Base-by-base conservation (phyloP, 2,329 filamentous ascomycete genomes). In the Lanzia echinophila region DNA sequence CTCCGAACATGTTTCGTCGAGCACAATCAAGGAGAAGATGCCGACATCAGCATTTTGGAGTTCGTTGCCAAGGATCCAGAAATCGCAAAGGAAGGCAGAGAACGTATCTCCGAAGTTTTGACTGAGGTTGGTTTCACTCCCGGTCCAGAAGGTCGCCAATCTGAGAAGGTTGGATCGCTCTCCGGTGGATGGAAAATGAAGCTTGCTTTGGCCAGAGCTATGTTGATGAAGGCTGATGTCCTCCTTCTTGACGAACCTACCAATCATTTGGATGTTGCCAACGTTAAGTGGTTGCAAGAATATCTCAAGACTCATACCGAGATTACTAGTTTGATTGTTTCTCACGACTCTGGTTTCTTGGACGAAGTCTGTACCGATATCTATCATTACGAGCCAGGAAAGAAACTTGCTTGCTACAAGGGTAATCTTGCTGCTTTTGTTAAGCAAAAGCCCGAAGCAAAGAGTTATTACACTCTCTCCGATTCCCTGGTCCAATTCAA, bases 101-200 rank as follows among this genome's bases (percentile, higher is more conserved):
- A 94, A 62, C 86, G 89, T 60, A 96, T 99, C 63, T 85, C 85
- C 2, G 78, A 82, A 56, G 92, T 97, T 57, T 74, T 99, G 58
- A 79, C 84, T 47, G 91, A 97, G 70, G 94, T 99, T 65, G 95
- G 95, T 42, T 99, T 99, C 74, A 95, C 88, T 20, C 73, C 88
- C 58, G 92, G 92, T 2, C 90, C 90, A 0, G 88, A 94, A 62
- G 94, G 92, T 56, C 84, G 90, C 57, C 94, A 97, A 72, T 80
- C 85, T 6, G 84, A 96, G 69, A 88, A 87, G 65, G 94, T 99
- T 56, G 94, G 94, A 63, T 96, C 92, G 19, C 75, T 99, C 34
- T 97, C 94, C 42, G 94, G 94, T 73, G 94, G 94, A 69, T 99
- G 94, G 94, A 97, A 97, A 82, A 99, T 99, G 94, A 99, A 99